These are phyloP conservation scores for Annulohypoxylon truncatum DNA, from an alignment of 2,329 filamentous ascomycete species.

Conservation along the genomic window DNA sequence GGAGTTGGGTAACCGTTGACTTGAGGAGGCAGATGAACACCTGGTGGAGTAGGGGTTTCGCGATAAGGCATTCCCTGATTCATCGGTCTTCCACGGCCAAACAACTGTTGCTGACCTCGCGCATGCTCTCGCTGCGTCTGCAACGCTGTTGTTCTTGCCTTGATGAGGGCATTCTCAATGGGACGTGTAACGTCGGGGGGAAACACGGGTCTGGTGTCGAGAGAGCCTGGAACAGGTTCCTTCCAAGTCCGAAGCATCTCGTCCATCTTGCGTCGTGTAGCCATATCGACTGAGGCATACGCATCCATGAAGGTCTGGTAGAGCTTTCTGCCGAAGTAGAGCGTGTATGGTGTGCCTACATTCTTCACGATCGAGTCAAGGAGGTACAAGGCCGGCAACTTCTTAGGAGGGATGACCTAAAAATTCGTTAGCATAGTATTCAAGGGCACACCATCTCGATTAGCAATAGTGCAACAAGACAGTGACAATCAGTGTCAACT, in stretches of 20 bases:
- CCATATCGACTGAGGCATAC: slow-evolving; percentile 87
- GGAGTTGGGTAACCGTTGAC: slow-evolving; percentile 50
- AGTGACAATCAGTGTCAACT: neutral
- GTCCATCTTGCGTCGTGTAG: slow-evolving; percentile 90
- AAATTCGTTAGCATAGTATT: slow-evolving; percentile 54
- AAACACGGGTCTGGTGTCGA: slow-evolving; percentile 94
- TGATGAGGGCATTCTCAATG: slow-evolving; percentile 94
- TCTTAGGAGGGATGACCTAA: slow-evolving; percentile 88
- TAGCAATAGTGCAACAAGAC: neutral
- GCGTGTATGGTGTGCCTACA: slow-evolving; percentile 95
- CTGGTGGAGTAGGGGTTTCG: slow-evolving; percentile 80
- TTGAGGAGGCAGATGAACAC: slow-evolving; percentile 53
- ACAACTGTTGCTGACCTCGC: slow-evolving; percentile 66
- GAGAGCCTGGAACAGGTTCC: slow-evolving; percentile 91
- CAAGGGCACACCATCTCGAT: neutral
- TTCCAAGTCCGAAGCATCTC: slow-evolving; percentile 99
- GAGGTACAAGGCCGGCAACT: slow-evolving; percentile 95
- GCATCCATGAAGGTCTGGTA: slow-evolving; percentile 97
- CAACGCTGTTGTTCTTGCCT: slow-evolving; percentile 73
- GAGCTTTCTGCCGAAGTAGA: slow-evolving; percentile 92
- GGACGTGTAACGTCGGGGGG: slow-evolving; percentile 85
- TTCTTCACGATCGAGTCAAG: slow-evolving; percentile 99
- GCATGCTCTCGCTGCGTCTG: slow-evolving; percentile 68
- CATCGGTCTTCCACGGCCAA: slow-evolving; percentile 62
- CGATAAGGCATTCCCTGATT: slow-evolving; percentile 70